Evolutionary conservation across 371 early-diverging fungal genomes (phyloP).

Genomic region (Mortierella sp.): DNA sequence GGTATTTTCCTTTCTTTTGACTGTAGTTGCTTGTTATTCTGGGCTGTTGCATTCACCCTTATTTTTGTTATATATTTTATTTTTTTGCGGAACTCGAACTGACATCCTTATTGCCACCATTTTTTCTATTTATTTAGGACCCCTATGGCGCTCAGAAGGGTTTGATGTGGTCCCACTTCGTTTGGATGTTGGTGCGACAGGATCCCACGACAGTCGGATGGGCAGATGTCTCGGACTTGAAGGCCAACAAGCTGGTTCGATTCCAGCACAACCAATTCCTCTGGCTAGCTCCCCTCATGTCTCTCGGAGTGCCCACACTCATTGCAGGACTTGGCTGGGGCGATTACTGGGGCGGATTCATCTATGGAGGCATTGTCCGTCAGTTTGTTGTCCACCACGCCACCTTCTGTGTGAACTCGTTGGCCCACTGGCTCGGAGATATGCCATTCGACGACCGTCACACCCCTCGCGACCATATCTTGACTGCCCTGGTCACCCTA

Average conservation of each 20-base stretch:
- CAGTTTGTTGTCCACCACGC: constrained; percentile 92
- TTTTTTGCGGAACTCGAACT: not conserved
- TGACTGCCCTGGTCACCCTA: constrained; percentile 85
- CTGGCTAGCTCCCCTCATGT: constrained; percentile 77
- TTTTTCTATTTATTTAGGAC: constrained; percentile 62
- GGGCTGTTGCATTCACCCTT: not conserved
- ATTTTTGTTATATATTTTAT: not conserved
- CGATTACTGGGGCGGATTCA: constrained; percentile 93
- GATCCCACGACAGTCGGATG: constrained; percentile 79
- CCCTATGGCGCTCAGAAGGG: constrained; percentile 92
- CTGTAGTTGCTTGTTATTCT: not conserved
- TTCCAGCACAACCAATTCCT: constrained; percentile 91
- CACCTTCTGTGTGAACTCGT: constrained; percentile 95
- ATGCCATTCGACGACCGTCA: constrained; percentile 84
- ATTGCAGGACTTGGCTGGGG: constrained; percentile 92
- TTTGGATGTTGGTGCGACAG: constrained; percentile 92
- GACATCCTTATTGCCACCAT: not conserved
- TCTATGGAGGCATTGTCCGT: constrained; percentile 85
- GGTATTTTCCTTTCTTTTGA: constrained; percentile 11
- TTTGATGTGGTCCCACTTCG: constrained; percentile 89
- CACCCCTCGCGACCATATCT: constrained; percentile 85
- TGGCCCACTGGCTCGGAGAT: constrained; percentile 90
- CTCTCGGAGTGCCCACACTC: constrained; percentile 83
- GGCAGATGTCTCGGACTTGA: constrained; percentile 90
- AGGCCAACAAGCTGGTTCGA: constrained; percentile 80